These are phyloP conservation scores for Botrytis galanthina DNA, from an alignment of 2,329 filamentous ascomycete species.

Conservation along the genomic window DNA sequence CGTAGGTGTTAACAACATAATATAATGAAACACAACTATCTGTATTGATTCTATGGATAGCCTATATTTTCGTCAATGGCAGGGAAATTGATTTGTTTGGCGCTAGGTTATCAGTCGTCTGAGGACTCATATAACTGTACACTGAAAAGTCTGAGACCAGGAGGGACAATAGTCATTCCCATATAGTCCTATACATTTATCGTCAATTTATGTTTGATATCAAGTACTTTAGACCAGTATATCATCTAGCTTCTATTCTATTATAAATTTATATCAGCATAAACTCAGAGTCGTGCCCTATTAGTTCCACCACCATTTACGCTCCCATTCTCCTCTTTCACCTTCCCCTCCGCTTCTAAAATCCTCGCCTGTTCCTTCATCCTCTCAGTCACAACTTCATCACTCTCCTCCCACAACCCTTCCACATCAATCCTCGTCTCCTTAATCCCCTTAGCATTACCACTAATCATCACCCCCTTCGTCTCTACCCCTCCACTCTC, in stretches of 20 bases:
- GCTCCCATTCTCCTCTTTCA: conserved; percentile 17
- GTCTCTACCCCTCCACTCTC: conserved; percentile 32
- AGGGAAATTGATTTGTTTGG: not conserved
- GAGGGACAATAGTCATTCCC: not conserved
- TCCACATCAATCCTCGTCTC: conserved; percentile 48
- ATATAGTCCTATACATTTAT: not conserved
- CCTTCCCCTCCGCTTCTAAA: conserved; percentile 21
- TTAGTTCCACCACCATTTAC: conserved; percentile 30
- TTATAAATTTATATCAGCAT: not conserved
- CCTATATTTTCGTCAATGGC: not conserved
- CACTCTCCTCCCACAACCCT: conserved; percentile 44
- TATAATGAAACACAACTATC: not conserved
- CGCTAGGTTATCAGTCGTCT: not conserved
- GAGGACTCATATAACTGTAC: not conserved
- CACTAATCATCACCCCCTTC: conserved; percentile 47
- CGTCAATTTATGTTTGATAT: not conserved
- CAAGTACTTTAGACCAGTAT: not conserved
- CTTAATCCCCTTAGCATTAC: conserved; percentile 52
- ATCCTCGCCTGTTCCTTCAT: conserved; percentile 37
- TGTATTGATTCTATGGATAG: not conserved
- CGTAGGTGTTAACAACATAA: conserved; percentile 4
- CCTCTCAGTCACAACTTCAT: conserved; percentile 45
- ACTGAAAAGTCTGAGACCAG: not conserved
- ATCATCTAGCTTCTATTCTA: not conserved
- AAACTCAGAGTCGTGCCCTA: conserved; percentile 39